Evolutionary conservation across 1,284 basidiomycete genomes (phyloP), one percentile per base, ranked within the genome.

Genomic region (Phellopilus nigrolimitatus): DNA sequence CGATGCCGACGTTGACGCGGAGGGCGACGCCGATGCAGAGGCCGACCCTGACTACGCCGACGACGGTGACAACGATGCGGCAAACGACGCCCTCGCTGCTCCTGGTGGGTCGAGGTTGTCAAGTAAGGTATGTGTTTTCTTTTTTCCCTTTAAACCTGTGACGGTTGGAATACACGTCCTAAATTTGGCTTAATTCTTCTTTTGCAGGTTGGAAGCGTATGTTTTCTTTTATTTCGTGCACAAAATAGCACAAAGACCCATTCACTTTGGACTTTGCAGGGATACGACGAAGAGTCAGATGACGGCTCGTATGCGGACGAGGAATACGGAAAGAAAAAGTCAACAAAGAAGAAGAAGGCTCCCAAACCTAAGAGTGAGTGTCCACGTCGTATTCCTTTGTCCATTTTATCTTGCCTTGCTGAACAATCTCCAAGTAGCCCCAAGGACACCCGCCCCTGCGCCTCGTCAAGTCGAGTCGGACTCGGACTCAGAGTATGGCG

Each of bases 401-500:
- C 21, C 27, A 34, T 40, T 48, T 19, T 24, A 5, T 21, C 37
- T 12, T 13, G n/a, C 40, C 42, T 42, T 30, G 8, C 25, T n/a
- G n/a, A n/a, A 38, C 30, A 49, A 36, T 53, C 54, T 13, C 37
- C 53, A 39, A 44, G 51, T 47, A 54, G 56, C 59, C 58, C 57
- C 56, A 56, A 44, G 50, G 55, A 56, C 49, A 53, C 41, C 65
- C 79, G 74, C 71, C 52, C 62, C 73, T 46, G 64, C 72, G 55
- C 73, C 72, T 56, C 70, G 71, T 44, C 73, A 72, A 55, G 75
- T 70, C 24, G 59, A 57, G 51, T 85, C 85, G 39, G 86, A 89
- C 64, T 91, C 90, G 3, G 91, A 91, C 64, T 93, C 90, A 9
- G 91, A 94, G 62, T 95, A 94, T 63, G 91, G 86, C 31, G 75